Evolutionary conservation across 495 filamentous ascomycete genomes (phyloP), one percentile per base, ranked within the genome.

Genomic region (Penicillium paxilli): DNA sequence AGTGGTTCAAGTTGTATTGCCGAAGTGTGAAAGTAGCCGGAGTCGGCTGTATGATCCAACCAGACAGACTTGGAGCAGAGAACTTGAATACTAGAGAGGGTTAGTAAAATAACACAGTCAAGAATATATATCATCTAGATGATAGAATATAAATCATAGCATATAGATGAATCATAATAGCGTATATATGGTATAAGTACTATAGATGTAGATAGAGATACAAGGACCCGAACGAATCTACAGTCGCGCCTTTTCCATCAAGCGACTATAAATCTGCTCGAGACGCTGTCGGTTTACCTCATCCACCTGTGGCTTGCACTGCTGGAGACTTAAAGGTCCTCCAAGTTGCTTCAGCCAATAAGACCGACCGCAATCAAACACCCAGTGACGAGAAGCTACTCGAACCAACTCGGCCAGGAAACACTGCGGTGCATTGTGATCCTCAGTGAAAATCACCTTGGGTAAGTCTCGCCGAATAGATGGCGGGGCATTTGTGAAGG

Each of bases 341-440:
- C 66, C 60, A 0, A 70, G 51, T 26, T 68, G 64, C 33, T 64
- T 68, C 35, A 73, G 28, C 70, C 70, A 73, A 44, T 71, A 73
- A 16, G 68, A 71, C 32, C 66, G 56, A 10, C 70, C 64, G 44
- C 70, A 73, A 30, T 73, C 67, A 55, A 73, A 73, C 11, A 68
- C 4, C 70, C 70, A 73, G 32, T 73, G 67, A 3, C 70, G 60
- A 5, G 64, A 67, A 11, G 59, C 68, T 8, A 71, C 67, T 40
- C 59, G 63, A 12, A 73, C 65, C 42, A 73, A 51, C 30, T 73
- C 70, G 2, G 70, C 68, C 30, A 73, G 55, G 40, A 70, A 66
- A 16, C 61, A 66, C 23, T 73, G 68, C 7, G 58, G 65, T 8
- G 50, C 58, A 42, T 24, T 57, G 14, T 40, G 54, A 38, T 70